Base-by-base conservation (phyloP, 495 filamentous ascomycete species). In the Evernia prunastri region DNA sequence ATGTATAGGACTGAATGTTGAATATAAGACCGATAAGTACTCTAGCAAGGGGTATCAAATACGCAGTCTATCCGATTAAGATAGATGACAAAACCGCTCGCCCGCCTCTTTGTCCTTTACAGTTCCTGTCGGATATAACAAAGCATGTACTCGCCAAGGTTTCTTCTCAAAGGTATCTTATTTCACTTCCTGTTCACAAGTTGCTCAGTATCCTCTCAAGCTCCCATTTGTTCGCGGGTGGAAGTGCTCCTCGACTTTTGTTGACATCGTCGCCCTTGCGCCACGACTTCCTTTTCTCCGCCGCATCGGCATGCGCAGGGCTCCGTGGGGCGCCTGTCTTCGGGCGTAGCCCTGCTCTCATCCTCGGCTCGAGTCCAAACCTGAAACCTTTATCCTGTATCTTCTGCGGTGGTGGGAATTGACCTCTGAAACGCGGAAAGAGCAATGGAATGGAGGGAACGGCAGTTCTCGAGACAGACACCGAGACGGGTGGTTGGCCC, bases 251-350 rank as follows among this genome's bases (percentile, higher is more conserved):
- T 13, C 8, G 27, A n/a, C 17, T 20, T 20, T 33, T 20, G 27
- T 54, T 29, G 17, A 20, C 27, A 18, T 33, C 51, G 11, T 54
- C 51, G 51, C 29, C 51, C 29, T 35, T 63, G 12, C 57, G 27
- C 61, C 61, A 63, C 5, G 39, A 27, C 40, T 56, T 42, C 42
- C 61, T 57, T 53, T 36, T 63, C 53, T 63, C 61, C 53, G 61
- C 51, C 2, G 61, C 61, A 25, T 56, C 49, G 27, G 27, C 13
- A 2, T 53, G 56, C 7, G 56, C 61, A 29, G 15, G 13, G 12
- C 51, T 33, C 51, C 51, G 51, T 17, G 25, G 25, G n/a, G 51
- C 15, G 13, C 51, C 33, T 8, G 27, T 20, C 7, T 17, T 25
- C 29, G 9, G 17, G 37, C 15, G 39, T n/a, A 25, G 33, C 15